These are phyloP conservation scores for Edaphochlamys debaryana DNA, from an alignment of 139 green algal species.

Conservation along the genomic window DNA sequence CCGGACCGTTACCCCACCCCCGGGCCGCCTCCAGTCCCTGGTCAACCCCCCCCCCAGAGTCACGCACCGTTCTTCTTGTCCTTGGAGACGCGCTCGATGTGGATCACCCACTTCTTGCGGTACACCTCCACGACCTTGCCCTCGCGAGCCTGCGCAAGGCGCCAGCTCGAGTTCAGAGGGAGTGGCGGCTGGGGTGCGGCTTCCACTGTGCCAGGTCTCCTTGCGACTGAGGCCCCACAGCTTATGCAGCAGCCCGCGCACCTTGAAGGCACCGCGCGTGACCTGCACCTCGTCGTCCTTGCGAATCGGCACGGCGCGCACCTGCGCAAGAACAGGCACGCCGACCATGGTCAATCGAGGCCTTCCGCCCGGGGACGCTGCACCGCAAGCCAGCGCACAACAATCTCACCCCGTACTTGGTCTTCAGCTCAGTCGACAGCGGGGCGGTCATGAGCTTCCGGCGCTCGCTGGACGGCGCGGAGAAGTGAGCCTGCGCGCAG, in stretches of 20 bases:
- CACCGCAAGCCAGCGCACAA: too few species aligned
- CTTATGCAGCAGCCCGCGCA: too few species aligned
- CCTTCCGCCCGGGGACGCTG: too few species aligned
- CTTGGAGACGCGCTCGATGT: conserved; percentile 97
- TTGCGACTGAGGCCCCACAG: too few species aligned
- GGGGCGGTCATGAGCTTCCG: conserved; percentile 96
- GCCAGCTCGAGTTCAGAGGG: too few species aligned
- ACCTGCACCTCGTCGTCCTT: conserved; percentile 99
- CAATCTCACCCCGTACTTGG: conserved; percentile 87
- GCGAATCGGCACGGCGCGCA: conserved; percentile 92
- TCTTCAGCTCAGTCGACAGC: conserved; percentile 90
- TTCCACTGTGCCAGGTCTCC: too few species aligned
- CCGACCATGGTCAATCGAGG: too few species aligned
- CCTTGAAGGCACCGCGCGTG: conserved; percentile 96
- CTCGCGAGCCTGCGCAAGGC: conserved; percentile 81
- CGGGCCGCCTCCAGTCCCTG: too few species aligned
- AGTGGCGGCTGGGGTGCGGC: too few species aligned
- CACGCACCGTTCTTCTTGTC: conserved; percentile 99
- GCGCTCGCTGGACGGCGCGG: conserved; percentile 88
- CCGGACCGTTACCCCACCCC: too few species aligned
- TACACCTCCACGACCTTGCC: conserved; percentile 98
- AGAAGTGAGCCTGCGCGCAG: conserved; percentile 93
- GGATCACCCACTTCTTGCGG: conserved; percentile 99
- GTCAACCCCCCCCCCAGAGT: too few species aligned
- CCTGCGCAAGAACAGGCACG: conserved; percentile 73